Conservation (phyloP, 192 early-diverging fungal genomes). For the Coemansia sp. region DNA sequence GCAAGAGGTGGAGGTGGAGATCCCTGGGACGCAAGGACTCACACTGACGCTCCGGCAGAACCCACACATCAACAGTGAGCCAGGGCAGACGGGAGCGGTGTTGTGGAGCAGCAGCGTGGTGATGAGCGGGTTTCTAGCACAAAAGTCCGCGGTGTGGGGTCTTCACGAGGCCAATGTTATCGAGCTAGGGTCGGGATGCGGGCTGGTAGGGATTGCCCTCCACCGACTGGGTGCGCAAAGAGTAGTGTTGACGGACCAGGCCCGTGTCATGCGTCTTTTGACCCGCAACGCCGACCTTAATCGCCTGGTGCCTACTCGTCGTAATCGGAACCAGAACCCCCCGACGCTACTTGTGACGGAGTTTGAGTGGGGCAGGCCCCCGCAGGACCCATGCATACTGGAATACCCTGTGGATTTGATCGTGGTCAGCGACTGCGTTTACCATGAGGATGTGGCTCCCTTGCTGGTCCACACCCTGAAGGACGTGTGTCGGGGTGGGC, state of each 20-base stretch:
- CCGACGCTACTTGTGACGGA: constrained; percentile 18
- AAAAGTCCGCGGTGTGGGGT: not conserved
- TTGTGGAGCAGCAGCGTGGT: constrained; percentile 47
- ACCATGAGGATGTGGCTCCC: constrained; percentile 31
- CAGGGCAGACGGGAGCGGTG: constrained; percentile 38
- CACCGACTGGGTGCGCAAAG: constrained; percentile 29
- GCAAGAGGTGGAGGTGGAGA: constrained; percentile 27
- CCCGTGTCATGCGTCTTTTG: constrained; percentile 27
- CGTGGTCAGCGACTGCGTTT: constrained; percentile 43
- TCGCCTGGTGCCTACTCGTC: not conserved
- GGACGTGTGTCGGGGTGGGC: constrained; percentile 14
- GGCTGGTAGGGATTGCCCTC: constrained; percentile 29
- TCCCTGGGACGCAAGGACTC: constrained; percentile 7
- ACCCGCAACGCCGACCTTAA: constrained; percentile 15
- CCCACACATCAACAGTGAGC: constrained; percentile 39
- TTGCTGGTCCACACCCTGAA: constrained; percentile 24
- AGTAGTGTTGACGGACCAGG: constrained; percentile 35
- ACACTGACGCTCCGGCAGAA: constrained; percentile 31
- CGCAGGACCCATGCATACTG: constrained; percentile 18
- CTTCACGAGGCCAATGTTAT: constrained; percentile 5
- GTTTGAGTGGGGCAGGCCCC: constrained; percentile 22
- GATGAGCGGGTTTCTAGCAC: constrained; percentile 24
- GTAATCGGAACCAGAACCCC: not conserved
- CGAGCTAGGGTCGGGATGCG: constrained; percentile 42
- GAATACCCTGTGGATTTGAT: constrained; percentile 21